phyloP scores from a whole-genome alignment of 2,329 filamentous ascomycete genomes.

The Ophiostoma quercus region DNA sequence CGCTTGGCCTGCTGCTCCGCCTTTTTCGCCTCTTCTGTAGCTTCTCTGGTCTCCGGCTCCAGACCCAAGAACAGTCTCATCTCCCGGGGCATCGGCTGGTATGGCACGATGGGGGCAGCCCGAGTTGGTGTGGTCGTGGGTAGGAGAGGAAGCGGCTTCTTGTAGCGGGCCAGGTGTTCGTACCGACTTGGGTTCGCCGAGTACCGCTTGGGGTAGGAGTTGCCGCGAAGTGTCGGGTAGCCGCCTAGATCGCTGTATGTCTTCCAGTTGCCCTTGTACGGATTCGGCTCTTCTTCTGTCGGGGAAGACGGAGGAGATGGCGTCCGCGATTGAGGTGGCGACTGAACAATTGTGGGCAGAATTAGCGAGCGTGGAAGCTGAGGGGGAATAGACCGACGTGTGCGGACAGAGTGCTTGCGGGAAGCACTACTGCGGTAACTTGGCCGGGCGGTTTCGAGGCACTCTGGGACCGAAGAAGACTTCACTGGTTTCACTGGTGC shows the following conservation, averaged over 20 bases:
- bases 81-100: background rate
- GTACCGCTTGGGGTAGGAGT: background rate
- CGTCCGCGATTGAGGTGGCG: background rate
- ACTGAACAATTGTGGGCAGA: background rate
- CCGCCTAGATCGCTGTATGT: background rate
- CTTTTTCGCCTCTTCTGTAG: background rate
- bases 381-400: background rate
- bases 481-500: background rate
- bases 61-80: background rate
- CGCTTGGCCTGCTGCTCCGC: background rate
- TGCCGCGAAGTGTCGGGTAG: conserved; percentile 5
- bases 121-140: background rate
- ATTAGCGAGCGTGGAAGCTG: background rate
- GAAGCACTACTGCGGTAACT: background rate
- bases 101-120: background rate
- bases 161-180: background rate
- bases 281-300: background rate
- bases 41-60: background rate
- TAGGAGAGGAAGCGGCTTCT: background rate
- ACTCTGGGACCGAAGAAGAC: background rate
- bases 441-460: background rate
- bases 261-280: background rate
- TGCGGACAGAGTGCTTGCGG: background rate
- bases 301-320: background rate
- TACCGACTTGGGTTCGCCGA: background rate